Conservation (phyloP, 2,329 filamentous ascomycete species). For the Amauroascus verrucosus region DNA sequence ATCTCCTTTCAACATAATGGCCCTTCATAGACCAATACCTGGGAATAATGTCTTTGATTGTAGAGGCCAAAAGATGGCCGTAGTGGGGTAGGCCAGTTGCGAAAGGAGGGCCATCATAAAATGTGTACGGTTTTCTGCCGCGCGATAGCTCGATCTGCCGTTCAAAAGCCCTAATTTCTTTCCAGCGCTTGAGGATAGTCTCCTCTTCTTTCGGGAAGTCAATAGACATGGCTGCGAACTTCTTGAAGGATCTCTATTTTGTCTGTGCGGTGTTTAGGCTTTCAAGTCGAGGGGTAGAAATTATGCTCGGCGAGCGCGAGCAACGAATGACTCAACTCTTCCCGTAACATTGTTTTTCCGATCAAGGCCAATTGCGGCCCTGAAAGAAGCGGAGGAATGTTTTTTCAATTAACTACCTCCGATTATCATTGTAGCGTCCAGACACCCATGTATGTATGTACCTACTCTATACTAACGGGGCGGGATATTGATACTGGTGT, state of each 20-base stretch:
- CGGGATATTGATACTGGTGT: no score
- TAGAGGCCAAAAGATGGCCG: slow-evolving; percentile 74
- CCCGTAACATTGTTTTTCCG: slow-evolving; percentile 10
- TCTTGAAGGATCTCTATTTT: not conserved
- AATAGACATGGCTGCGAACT: slow-evolving; percentile 58
- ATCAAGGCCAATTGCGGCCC: not conserved
- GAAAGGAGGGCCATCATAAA: slow-evolving; percentile 82
- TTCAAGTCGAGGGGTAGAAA: slow-evolving; percentile 7
- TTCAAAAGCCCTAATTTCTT: slow-evolving; percentile 82
- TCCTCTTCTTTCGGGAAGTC: slow-evolving; percentile 90
- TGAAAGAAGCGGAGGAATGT: no score
- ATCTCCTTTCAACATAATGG: slow-evolving; percentile 79
- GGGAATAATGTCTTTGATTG: slow-evolving; percentile 94
- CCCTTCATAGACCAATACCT: slow-evolving; percentile 98
- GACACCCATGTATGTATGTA: no score
- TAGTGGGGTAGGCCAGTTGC: slow-evolving; percentile 62
- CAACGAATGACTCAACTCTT: slow-evolving; percentile 12
- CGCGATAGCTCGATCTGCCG: slow-evolving; percentile 78
- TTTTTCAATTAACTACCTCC: no score
- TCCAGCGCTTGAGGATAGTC: slow-evolving; percentile 73
- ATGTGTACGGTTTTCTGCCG: slow-evolving; percentile 76
- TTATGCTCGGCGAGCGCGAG: no score
- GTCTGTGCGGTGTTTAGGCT: not conserved
- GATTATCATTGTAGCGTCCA: no score
- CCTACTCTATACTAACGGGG: no score